Percentiles rank a stretch among this genome's conserved stretches.
Evolutionary conservation across 108 stramenopile genomes (phyloP).

Genomic region (Bacterosira constricta): DNA sequence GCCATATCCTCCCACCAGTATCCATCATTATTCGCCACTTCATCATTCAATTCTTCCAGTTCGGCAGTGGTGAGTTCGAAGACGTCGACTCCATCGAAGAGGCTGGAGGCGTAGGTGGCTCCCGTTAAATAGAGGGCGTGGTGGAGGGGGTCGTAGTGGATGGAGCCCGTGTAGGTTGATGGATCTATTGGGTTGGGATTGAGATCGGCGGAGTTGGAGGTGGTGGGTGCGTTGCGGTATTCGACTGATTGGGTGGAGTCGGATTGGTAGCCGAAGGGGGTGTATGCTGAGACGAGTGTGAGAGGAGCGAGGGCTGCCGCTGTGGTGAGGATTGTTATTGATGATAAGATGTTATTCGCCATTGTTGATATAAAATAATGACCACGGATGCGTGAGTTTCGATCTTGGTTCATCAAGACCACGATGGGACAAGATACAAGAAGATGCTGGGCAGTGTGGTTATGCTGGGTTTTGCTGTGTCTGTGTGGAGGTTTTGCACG

Average conservation of each 20-base stretch:
- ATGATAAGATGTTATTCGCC: too few species aligned
- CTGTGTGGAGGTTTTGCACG: neutral
- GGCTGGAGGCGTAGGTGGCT: slow-evolving; percentile 27
- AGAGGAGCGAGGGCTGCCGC: neutral
- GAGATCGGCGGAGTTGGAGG: neutral
- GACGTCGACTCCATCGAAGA: slow-evolving; percentile 41
- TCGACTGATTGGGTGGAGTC: slow-evolving; percentile 30
- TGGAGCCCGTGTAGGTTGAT: slow-evolving; percentile 43
- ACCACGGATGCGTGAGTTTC: too few species aligned
- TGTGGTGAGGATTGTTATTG: neutral
- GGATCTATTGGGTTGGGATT: slow-evolving; percentile 25
- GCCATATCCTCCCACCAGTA: slow-evolving; percentile 29
- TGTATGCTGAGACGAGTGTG: neutral
- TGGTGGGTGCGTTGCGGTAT: neutral
- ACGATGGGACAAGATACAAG: too few species aligned
- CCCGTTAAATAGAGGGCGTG: slow-evolving; percentile 55
- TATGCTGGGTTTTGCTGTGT: too few species aligned
- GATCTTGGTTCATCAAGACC: too few species aligned
- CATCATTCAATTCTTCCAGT: neutral
- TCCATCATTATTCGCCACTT: neutral
- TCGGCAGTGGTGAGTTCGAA: slow-evolving; percentile 7
- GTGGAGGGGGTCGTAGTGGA: slow-evolving; percentile 55
- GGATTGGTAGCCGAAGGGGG: slow-evolving; percentile 51
- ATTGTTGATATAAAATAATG: too few species aligned
- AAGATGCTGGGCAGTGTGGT: too few species aligned